These are phyloP conservation scores for Flaveria bidentis DNA, from an alignment of 129 eudicot species.

Conservation along the genomic window DNA sequence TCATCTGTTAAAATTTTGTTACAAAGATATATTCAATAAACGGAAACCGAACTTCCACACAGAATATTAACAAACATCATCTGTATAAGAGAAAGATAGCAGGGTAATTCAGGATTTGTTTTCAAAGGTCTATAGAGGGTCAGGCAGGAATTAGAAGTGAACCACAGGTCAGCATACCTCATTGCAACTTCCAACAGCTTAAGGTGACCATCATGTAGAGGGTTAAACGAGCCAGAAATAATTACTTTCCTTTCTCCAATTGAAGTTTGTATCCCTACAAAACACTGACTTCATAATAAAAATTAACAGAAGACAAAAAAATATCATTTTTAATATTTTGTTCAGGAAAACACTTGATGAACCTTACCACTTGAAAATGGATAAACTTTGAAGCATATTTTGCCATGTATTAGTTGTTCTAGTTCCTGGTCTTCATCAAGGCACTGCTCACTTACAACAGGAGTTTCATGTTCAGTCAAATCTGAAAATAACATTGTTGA, in stretches of 20 bases:
- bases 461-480: constrained; percentile 61
- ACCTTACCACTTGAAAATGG: constrained; percentile 81
- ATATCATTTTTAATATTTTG: not conserved
- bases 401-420: constrained; percentile 77
- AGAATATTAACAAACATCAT: not conserved
- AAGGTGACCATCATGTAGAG: constrained; percentile 88
- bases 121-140: not conserved
- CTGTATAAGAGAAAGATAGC: constrained; percentile 1
- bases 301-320: constrained; percentile 32
- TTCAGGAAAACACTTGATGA: constrained; percentile 14
- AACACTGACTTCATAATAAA: constrained; percentile 51
- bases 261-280: constrained; percentile 50
- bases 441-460: constrained; percentile 51
- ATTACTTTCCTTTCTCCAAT: constrained; percentile 73
- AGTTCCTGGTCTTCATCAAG: constrained; percentile 75
- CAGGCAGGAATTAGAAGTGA: not conserved
- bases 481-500: constrained; percentile 38
- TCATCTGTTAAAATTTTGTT: not conserved
- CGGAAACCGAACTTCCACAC: not conserved
- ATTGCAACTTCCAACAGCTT: constrained; percentile 88
- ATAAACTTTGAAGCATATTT: constrained; percentile 81
- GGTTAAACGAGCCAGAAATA: constrained; percentile 91
- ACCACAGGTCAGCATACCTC: constrained; percentile 48
- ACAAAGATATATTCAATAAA: not conserved
- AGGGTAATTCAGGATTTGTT: not conserved